Base-by-base conservation (phyloP, 257 asterid genomes). In the Salvia miltiorrhiza region DNA sequence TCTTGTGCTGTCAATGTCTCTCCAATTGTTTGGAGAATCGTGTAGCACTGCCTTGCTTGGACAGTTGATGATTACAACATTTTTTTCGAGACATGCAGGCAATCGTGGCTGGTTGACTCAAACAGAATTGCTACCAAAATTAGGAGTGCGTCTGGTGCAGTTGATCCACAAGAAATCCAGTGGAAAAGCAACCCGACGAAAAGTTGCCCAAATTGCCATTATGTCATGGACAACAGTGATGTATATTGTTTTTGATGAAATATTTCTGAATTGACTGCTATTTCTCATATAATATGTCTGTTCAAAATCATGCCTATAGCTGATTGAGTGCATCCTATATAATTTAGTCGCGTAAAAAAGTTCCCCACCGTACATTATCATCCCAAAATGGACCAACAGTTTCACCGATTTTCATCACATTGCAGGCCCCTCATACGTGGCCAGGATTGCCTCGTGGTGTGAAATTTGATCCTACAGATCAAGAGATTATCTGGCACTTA, bases 391-490 rank as follows among this genome's bases (percentile, higher is more conserved):
- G 35, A 63, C 40, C 24, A 32, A 11, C 48, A 24, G 4, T 47
- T 20, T 13, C 48, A 30, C 32, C 26, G 28, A 33, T 9, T n/a
- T 17, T 63, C 19, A 33, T 66, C 17, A 28, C 61, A 63, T 75
- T 69, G 63, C 77, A 93, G 99, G 88, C 86, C 13, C 77, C 78
- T 73, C 87, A 93, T 13, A 88, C 85, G 60, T 93, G 99, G 99
- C 99, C 99, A 4, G 99, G 99, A 54, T 79, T 93, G 80, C 99
- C 97, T 4, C 87, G 82, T 32, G 99, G 99, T 9, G 99, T 93
- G 72, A 93, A 93, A 78, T 90, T 93, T 59, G 99, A 93, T 77
- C 99, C 99, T 21, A 73, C 96, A 56, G 99, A 93, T 73, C 92
- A 81, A 77, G 99, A 93, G 71, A 87, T 93, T 52, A 71, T 90